Evolutionary conservation across 768 basidiomycete genomes (phyloP), one percentile per base, ranked within the genome.

Genomic region (Hericium rajendrae): DNA sequence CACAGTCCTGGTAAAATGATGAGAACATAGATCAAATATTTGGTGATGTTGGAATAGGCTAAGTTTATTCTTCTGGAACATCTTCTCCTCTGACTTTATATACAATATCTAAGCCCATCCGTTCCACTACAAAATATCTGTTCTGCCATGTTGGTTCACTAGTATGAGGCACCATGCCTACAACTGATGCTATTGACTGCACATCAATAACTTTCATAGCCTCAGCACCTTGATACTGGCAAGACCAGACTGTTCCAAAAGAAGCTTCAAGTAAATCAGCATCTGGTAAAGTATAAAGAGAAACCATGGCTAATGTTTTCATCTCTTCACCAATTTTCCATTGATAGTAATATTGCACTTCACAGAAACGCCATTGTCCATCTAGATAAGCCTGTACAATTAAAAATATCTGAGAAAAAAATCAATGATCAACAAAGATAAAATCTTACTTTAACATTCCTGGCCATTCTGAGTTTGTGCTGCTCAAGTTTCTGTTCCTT

Each of bases 361-460:
- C 58, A 2, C 11, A 56, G 13, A 58, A 43, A n/a, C 18, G n/a
- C 5, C 22, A 13, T 24, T 38, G 16, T 1, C 38, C 49, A 15
- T 56, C 10, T n/a, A 24, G 22, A 13, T 13, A 15, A 28, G 50
- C 6, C 58, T 59, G 55, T 2, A 49, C 50, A n/a, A n/a, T n/a
- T n/a, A n/a, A n/a, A n/a, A n/a, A n/a, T n/a, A n/a, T n/a, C n/a
- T n/a, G n/a, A 22, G 2, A 12, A 2, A 20, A 12, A 50, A 50
- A 16, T 38, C 16, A 16, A 22, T 22, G 2, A n/a, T n/a, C 22
- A 32, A 5, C n/a, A 22, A 48, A 16, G 24, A 40, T 8, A 18
- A 28, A 2, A 26, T 9, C 41, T 20, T 53, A 55, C 64, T 62
- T 59, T 60, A 3, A 66, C 59, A 50, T 60, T 63, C 39, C 64